Evolutionary conservation across 2,329 filamentous ascomycete genomes (phyloP), one percentile per base, ranked within the genome.

Genomic region (Fusarium phyllophilum): DNA sequence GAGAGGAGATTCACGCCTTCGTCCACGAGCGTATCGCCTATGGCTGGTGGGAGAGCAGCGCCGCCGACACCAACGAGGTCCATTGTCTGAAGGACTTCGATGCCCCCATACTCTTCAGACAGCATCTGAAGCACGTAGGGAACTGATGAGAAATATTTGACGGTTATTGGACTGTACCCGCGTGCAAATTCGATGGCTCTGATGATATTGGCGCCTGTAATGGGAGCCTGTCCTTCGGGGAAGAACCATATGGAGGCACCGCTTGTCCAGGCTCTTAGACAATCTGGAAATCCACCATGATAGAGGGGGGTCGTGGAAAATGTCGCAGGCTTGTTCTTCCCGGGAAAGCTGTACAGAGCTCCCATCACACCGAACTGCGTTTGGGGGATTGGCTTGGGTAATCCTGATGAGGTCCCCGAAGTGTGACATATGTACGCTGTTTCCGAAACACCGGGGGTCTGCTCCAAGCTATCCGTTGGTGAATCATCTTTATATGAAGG

Each of bases 301-400:
- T 91, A 92, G 0, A 92, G 82, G 0, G 91, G 90, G 6, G 90
- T 92, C 0, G 90, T 91, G 0, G 90, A 90, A 73, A 92, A 92
- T 0, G 89, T 91, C 1, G 89, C 86, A 6, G 81, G 77, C 7
- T 81, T 58, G 1, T 75, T 46, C 1, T 80, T 78, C 8, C 79
- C 72, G 1, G 76, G 71, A 14, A 91, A 84, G 6, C 79, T 79
- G 13, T 89, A 89, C 1, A 91, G 82, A 0, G 88, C 87, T 5
- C 86, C 87, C 8, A 90, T 85, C 7, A 86, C 88, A 17, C 84
- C 88, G 82, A 13, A 92, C 6, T 91, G 6, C 86, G 60, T 74
- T 66, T 92, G 89, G 0, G 86, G 84, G 2, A 92, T 91, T 1
- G 89, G 88, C 66, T 92, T 92, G 1, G 90, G 90, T 4, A 89